These are phyloP conservation scores for Periconia macrospinosa DNA, from an alignment of 2,329 filamentous ascomycete genomes.

Conservation along the genomic window DNA sequence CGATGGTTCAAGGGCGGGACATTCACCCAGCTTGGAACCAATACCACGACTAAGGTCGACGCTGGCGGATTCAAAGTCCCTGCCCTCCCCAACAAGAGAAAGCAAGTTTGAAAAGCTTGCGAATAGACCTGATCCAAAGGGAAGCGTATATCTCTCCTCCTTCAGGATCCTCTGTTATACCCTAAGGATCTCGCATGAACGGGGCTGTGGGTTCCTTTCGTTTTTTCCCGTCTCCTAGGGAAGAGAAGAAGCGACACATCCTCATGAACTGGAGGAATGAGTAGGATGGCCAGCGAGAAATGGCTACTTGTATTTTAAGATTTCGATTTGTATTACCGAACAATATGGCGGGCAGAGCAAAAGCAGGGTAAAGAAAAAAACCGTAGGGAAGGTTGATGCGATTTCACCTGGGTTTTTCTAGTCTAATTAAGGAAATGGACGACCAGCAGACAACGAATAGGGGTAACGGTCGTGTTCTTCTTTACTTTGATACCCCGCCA, in stretches of 20 bases:
- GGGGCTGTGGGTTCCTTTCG: neutral
- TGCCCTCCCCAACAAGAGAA: constrained; percentile 72
- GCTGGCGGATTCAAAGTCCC: constrained; percentile 82
- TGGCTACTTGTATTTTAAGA: neutral
- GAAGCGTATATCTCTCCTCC: neutral
- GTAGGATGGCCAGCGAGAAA: neutral
- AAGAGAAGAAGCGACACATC: too few relatives aligned
- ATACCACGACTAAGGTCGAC: constrained; percentile 46
- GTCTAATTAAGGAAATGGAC: too few relatives aligned
- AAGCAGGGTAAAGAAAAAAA: too few relatives aligned
- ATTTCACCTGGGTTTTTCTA: too few relatives aligned
- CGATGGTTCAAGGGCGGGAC: constrained; percentile 97
- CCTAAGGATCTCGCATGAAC: neutral
- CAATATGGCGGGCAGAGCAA: too few relatives aligned
- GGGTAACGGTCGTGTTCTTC: too few relatives aligned
- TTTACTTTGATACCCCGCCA: too few relatives aligned
- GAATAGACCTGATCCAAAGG: neutral
- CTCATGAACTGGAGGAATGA: neutral
- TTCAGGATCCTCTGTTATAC: neutral
- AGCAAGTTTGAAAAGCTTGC: constrained; percentile 6
- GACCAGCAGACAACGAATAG: too few relatives aligned
- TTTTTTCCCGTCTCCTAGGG: too few relatives aligned
- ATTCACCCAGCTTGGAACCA: constrained; percentile 78
- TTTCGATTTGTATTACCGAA: too few relatives aligned
- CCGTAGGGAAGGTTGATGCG: too few relatives aligned